Evolutionary conservation across 345 rosid genomes (phyloP).

Genomic region (Sonneratia alba): DNA sequence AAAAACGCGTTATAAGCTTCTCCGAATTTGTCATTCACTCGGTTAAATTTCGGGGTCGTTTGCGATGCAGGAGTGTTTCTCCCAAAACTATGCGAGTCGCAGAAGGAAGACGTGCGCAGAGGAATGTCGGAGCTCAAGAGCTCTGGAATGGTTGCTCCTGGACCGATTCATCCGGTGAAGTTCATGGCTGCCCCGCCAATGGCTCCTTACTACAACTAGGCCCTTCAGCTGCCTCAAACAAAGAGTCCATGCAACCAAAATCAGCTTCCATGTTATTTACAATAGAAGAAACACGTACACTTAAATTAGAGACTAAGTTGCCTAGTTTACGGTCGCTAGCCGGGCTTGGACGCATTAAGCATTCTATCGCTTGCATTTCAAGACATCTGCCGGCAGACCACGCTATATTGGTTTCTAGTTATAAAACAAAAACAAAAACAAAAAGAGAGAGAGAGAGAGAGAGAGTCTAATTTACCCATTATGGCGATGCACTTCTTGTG

Average conservation of each 20-base stretch:
- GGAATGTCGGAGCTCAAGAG: slow-evolving; percentile 54
- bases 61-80: slow-evolving; percentile 54
- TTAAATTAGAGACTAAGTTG: too few relatives aligned
- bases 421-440: too few relatives aligned
- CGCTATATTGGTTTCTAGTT: not conserved
- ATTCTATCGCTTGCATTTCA: not conserved
- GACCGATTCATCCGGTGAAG: slow-evolving; percentile 19
- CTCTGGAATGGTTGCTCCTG: slow-evolving; percentile 50
- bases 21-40: too few relatives aligned
- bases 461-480: not conserved
- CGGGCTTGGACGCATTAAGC: not conserved
- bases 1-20: too few relatives aligned
- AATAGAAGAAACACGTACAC: too few relatives aligned
- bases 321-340: not conserved
- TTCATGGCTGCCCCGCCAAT: slow-evolving; percentile 15
- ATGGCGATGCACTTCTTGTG: not conserved
- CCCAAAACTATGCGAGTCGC: slow-evolving; percentile 62
- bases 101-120: slow-evolving; percentile 35
- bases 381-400: not conserved
- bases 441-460: too few relatives aligned
- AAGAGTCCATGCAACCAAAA: not conserved
- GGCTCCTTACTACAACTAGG: slow-evolving; percentile 15
- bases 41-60: not conserved
- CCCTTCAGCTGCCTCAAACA: not conserved
- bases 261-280: too few relatives aligned